Conservation (phyloP, 2,329 filamentous ascomycete species). For the Ophiostoma fasciatum region DNA sequence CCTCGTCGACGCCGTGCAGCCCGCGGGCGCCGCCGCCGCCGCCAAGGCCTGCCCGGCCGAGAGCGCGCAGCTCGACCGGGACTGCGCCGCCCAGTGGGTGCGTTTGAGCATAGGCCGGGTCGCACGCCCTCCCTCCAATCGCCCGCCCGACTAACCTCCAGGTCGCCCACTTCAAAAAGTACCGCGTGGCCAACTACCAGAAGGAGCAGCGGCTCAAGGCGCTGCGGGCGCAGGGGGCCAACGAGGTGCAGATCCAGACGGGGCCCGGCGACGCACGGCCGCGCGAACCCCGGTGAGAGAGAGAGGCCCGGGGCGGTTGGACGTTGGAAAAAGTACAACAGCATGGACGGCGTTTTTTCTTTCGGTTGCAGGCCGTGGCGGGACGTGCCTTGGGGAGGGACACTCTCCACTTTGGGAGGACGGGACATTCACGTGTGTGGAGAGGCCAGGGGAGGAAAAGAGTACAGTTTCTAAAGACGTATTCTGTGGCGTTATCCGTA, state of each 20-base stretch:
- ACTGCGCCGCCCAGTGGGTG: conserved; percentile 87
- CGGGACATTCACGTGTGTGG: too few relatives aligned
- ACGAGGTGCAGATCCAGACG: conserved; percentile 30
- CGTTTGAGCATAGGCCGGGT: too few relatives aligned
- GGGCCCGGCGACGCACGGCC: conserved; percentile 13
- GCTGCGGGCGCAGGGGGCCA: conserved; percentile 58
- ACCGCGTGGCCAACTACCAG: conserved; percentile 81
- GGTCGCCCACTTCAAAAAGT: conserved; percentile 97
- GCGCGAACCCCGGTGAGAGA: too few relatives aligned
- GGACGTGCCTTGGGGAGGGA: too few relatives aligned
- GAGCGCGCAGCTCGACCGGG: conserved; percentile 53
- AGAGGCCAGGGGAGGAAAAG: too few relatives aligned
- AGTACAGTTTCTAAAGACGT: too few relatives aligned
- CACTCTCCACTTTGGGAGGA: too few relatives aligned
- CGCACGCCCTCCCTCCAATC: not conserved
- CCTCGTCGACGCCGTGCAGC: conserved; percentile 54
- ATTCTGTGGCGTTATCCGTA: too few relatives aligned
- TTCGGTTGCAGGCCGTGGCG: too few relatives aligned
- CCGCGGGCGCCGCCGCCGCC: conserved; percentile 24
- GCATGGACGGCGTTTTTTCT: too few relatives aligned
- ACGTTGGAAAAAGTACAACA: too few relatives aligned
- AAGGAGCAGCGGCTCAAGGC: conserved; percentile 65
- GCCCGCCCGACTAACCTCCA: conserved; percentile 20
- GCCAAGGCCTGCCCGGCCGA: conserved; percentile 25
- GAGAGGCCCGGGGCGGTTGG: too few relatives aligned